Conservation (phyloP, 78 protist genomes). For the Dictyostelium capitatum region DNA sequence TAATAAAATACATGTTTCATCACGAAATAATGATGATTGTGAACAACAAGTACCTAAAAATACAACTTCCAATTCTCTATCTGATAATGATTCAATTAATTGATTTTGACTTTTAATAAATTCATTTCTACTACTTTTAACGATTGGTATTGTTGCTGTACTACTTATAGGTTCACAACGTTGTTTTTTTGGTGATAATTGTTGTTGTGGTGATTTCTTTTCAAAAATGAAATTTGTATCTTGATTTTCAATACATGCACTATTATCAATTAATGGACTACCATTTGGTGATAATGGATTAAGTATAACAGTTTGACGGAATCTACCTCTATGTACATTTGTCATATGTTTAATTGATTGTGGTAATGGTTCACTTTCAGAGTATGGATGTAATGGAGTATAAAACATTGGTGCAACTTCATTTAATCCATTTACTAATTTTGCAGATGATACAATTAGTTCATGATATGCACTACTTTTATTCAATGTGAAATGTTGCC, state of each 20-base stretch:
- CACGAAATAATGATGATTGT: slow-evolving; percentile 34
- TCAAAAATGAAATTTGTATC: slow-evolving; percentile 25
- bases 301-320: slow-evolving; percentile 21
- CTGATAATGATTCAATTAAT: neutral
- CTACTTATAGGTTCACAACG: neutral
- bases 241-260: slow-evolving; percentile 15
- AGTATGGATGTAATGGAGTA: neutral
- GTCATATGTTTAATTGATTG: neutral
- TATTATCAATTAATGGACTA: slow-evolving; percentile 8
- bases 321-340: slow-evolving; percentile 33
- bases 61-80: slow-evolving; percentile 41
- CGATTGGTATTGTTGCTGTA: neutral
- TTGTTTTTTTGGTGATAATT: neutral
- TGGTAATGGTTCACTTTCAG: neutral
- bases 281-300: slow-evolving; percentile 17
- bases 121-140: neutral
- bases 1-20: slow-evolving; percentile 54
- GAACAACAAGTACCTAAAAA: slow-evolving; percentile 67
- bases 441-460: slow-evolving; percentile 14
- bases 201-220: neutral
- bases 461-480: slow-evolving; percentile 45
- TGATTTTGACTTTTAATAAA: neutral
- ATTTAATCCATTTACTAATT: slow-evolving; percentile 25
- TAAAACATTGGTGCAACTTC: slow-evolving; percentile 43
- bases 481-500: slow-evolving; percentile 55